Conservation (phyloP, 2,329 filamentous ascomycete genomes). For the Pestalotiopsis sp. region DNA sequence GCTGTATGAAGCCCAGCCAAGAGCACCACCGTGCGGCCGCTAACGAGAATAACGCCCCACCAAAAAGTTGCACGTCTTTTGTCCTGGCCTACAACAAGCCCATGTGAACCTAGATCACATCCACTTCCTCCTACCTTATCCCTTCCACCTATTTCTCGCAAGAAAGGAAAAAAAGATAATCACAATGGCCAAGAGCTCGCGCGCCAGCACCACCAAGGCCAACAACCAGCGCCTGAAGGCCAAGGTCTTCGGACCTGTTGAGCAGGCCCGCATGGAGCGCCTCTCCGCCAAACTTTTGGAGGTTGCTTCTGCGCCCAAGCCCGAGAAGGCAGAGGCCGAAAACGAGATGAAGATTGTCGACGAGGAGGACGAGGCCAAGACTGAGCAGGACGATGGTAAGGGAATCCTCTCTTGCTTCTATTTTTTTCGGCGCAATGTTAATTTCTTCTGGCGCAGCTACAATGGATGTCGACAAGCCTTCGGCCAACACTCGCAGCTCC, state of each 20-base stretch:
- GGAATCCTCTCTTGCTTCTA: conserved; percentile 1
- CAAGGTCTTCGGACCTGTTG: conserved; percentile 82
- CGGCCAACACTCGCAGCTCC: conserved; percentile 35
- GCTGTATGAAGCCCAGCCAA: not conserved
- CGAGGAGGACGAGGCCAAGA: conserved; percentile 27
- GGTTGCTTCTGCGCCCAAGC: conserved; percentile 75
- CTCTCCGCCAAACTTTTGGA: conserved; percentile 86
- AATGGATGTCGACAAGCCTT: conserved; percentile 62
- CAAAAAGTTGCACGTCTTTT: conserved; percentile 11
- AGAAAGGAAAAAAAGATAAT: not conserved
- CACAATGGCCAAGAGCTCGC: conserved; percentile 83
- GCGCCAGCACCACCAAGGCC: conserved; percentile 77
- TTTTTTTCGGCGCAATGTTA: conserved; percentile 8
- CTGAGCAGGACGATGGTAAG: conserved; percentile 22
- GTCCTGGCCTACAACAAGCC: not conserved
- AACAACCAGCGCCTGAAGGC: conserved; percentile 82
- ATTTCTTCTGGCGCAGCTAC: conserved; percentile 30
- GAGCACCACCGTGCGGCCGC: not conserved
- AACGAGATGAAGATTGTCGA: conserved; percentile 52
- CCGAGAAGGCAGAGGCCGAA: conserved; percentile 64
- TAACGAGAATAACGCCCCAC: conserved; percentile 9
- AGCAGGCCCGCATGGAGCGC: conserved; percentile 77
- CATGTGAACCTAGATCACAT: not conserved
- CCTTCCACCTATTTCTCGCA: no score
- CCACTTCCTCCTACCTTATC: not conserved